Evolutionary conservation across 352 stramenopile genomes (phyloP), one percentile per base, ranked within the genome.

Genomic region (Globisporangium barbulae): DNA sequence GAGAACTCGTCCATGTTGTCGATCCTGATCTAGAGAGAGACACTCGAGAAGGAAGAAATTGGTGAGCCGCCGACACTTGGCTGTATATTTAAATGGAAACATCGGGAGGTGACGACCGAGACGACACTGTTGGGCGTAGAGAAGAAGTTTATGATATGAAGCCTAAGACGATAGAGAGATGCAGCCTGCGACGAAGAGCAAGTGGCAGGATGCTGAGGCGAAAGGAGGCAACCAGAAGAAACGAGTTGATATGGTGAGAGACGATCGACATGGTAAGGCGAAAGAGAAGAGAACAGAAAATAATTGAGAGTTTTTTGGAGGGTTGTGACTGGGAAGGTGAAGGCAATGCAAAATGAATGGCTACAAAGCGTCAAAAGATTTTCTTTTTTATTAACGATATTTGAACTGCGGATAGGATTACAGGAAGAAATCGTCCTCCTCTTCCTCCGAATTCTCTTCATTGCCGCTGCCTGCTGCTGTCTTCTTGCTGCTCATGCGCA

Each of bases 351-450:
- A 10, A 21, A 22, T 47, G 41, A 47, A 47, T 47, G 5, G 41
- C 41, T 47, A 47, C 41, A 47, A 47, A 47, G 19, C 22, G 15
- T 17, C 13, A 5, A 19, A 2, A 19, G 10, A 44, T 44, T n/a
- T n/a, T n/a, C n/a, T n/a, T 44, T 44, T 22, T 47, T 47, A 47
- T 47, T 47, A 10, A 47, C 41, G 41, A 22, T 47, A 22, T 22
- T 22, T 13, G 39, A 44, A 5, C 2, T n/a, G 39, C 15, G 19
- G 6, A 44, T 5, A 55, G 12, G 7, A 35, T 62, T 48, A 91
- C 64, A 90, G 63, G 58, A 91, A 92, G 64, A 90, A 90, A 47
- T 92, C 83, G 28, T 91, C 81, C 21, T 88, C 78, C 44, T 85
- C 75, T 9, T 76, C 69, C 2, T 74, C 64, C 5, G 17, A 30